These are phyloP conservation scores for Eucalyptus leucophloia DNA, from an alignment of 345 rosid genomes.

Conservation along the genomic window DNA sequence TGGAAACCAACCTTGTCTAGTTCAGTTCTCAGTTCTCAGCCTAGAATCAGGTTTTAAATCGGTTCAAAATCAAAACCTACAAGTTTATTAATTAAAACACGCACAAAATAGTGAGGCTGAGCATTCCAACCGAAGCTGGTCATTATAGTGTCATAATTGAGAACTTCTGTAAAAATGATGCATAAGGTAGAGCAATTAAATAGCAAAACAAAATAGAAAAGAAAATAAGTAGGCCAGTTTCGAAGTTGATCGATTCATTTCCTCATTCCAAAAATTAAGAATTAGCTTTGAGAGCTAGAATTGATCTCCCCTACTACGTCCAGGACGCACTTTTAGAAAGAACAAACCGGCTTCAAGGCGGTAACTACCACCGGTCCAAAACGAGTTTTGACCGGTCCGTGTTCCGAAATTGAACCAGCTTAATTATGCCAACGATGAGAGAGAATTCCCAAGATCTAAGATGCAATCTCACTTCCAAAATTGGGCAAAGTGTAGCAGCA, in stretches of 20 bases:
- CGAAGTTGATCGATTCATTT: neutral
- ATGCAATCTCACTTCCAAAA: neutral
- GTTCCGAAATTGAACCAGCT: neutral
- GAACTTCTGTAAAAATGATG: neutral
- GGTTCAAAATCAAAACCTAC: neutral
- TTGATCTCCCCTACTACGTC: neutral
- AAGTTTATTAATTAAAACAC: neutral
- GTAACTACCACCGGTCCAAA: neutral
- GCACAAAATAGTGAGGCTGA: neutral
- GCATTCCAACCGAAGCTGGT: neutral
- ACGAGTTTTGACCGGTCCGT: neutral
- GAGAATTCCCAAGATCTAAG: neutral
- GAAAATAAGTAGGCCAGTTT: neutral
- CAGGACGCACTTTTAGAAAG: neutral
- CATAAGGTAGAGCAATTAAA: neutral
- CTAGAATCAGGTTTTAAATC: neutral
- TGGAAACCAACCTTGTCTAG: neutral
- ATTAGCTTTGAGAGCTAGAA: neutral
- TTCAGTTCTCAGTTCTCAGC: neutral
- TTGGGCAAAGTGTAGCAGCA: neutral
- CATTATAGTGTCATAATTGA: neutral
- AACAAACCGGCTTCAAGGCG: neutral
- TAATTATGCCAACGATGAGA: neutral
- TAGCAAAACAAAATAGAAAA: neutral
- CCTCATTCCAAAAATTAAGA: neutral